phyloP scores from a whole-genome alignment of 1,284 basidiomycete genomes.

The Salmacisia buchloeana region DNA sequence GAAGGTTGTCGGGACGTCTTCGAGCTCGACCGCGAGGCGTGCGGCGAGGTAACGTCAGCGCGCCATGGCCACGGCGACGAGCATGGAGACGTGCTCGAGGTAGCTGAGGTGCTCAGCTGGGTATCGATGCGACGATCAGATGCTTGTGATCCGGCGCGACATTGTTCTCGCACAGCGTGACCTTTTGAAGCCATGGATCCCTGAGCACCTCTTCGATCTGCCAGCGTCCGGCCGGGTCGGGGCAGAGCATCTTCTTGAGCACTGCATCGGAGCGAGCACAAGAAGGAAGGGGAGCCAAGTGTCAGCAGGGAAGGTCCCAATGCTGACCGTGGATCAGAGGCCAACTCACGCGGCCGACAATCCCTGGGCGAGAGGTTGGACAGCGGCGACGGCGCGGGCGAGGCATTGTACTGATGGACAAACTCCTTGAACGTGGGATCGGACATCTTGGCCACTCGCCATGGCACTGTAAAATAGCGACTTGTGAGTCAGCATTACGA shows the following conservation, averaged over 20 bases:
- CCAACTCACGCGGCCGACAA: slow-evolving; percentile 59
- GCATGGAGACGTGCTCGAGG: no score
- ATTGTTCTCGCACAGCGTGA: slow-evolving; percentile 2
- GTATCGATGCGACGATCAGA: neutral
- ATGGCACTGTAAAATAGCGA: slow-evolving; percentile 54
- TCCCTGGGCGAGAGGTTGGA: slow-evolving; percentile 82
- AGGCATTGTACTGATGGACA: slow-evolving; percentile 59
- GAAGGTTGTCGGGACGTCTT: no score
- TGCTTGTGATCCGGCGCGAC: slow-evolving; percentile 9
- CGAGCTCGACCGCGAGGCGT: no score
- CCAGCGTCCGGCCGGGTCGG: slow-evolving; percentile 74
- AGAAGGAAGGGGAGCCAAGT: neutral
- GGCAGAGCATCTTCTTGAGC: slow-evolving; percentile 91
- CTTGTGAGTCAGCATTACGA: neutral
- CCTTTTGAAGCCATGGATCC: slow-evolving; percentile 67
- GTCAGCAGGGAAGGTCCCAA: neutral
- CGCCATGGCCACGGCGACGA: no score
- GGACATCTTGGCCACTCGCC: slow-evolving; percentile 82
- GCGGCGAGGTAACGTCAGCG: no score
- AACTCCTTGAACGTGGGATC: slow-evolving; percentile 82
- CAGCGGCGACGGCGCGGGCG: slow-evolving; percentile 56
- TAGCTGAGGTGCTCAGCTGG: slow-evolving; percentile 3
- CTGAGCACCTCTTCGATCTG: slow-evolving; percentile 77
- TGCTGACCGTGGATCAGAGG: neutral
- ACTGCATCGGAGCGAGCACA: slow-evolving; percentile 50